phyloP scores from a whole-genome alignment of 805 yeast species.

The Candida rishiriensis region DNA sequence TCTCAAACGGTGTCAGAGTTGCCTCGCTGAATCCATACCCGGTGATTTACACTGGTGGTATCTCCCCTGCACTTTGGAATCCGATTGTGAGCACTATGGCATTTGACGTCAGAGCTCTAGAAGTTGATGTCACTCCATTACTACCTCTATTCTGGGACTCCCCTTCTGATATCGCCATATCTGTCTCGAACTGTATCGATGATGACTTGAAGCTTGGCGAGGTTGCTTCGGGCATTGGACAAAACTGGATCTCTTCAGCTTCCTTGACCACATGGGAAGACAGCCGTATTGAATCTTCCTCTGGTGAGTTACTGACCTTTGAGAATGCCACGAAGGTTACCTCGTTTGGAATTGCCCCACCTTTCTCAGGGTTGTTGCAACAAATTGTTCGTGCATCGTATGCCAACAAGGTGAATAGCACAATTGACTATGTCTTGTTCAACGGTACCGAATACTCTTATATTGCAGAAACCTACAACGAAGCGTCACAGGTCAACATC shows the following conservation, averaged over 20 bases:
- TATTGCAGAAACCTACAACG: slow-evolving; percentile 27
- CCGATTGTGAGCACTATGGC: slow-evolving; percentile 74
- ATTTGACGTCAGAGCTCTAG: slow-evolving; percentile 67
- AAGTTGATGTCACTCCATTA: slow-evolving; percentile 64
- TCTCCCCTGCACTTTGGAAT: slow-evolving; percentile 75
- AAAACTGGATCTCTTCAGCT: slow-evolving; percentile 60
- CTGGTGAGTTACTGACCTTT: slow-evolving; percentile 33
- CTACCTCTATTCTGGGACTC: slow-evolving; percentile 64
- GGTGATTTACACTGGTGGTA: slow-evolving; percentile 75
- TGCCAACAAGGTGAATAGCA: slow-evolving; percentile 31
- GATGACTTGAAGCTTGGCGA: slow-evolving; percentile 29
- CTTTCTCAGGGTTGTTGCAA: slow-evolving; percentile 31
- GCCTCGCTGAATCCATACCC: slow-evolving; percentile 67
- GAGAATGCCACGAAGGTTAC: slow-evolving; percentile 29
- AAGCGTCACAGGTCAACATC: slow-evolving; percentile 34
- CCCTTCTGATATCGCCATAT: slow-evolving; percentile 37
- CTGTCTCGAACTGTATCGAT: slow-evolving; percentile 49
- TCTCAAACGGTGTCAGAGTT: slow-evolving; percentile 52
- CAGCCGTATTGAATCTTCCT: slow-evolving; percentile 31
- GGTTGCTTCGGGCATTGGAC: slow-evolving; percentile 34
- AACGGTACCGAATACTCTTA: slow-evolving; percentile 34
- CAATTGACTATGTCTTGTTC: slow-evolving; percentile 32
- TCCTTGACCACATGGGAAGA: slow-evolving; percentile 53
- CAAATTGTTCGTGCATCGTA: slow-evolving; percentile 38
- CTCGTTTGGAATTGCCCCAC: slow-evolving; percentile 34